Evolutionary conservation across 257 asterid species (phyloP).

Genomic region (Nicotiana otophora): DNA sequence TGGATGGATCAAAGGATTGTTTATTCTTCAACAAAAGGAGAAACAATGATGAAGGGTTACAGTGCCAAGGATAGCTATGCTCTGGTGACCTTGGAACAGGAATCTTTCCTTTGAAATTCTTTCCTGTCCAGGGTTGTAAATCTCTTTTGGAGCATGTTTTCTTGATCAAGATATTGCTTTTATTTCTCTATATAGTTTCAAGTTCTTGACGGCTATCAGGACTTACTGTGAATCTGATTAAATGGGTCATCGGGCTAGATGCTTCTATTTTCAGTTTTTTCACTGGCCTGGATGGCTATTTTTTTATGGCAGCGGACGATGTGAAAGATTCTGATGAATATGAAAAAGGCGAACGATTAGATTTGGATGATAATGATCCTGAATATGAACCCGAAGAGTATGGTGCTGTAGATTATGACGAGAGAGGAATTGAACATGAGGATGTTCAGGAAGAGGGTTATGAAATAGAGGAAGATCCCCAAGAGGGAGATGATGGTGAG

Average conservation of each 20-base stretch:
- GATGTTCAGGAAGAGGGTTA: slow-evolving; percentile 54
- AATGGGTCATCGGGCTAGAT: background rate
- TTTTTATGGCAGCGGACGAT: slow-evolving; percentile 52
- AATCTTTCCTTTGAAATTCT: background rate
- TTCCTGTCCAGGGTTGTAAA: background rate
- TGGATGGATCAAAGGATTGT: background rate
- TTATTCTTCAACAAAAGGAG: background rate
- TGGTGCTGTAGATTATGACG: slow-evolving; percentile 75
- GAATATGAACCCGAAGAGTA: slow-evolving; percentile 93
- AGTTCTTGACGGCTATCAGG: background rate
- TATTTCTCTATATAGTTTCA: background rate
- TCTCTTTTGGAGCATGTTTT: background rate
- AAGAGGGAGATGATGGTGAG: slow-evolving; percentile 49
- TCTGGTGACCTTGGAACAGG: background rate
- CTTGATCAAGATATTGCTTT: slow-evolving; percentile 1
- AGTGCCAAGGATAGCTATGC: background rate
- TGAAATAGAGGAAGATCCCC: slow-evolving; percentile 58
- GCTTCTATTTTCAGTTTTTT: slow-evolving; percentile 23
- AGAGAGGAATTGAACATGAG: slow-evolving; percentile 73
- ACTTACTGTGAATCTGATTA: background rate
- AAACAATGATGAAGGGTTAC: background rate
- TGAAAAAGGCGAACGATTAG: slow-evolving; percentile 81
- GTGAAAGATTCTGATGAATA: slow-evolving; percentile 71
- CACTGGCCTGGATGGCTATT: slow-evolving; percentile 26
- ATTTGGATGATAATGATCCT: slow-evolving; percentile 94